These are phyloP conservation scores for Cladophialophora yegresii DNA, from an alignment of 2,329 filamentous ascomycete species.

Conservation along the genomic window DNA sequence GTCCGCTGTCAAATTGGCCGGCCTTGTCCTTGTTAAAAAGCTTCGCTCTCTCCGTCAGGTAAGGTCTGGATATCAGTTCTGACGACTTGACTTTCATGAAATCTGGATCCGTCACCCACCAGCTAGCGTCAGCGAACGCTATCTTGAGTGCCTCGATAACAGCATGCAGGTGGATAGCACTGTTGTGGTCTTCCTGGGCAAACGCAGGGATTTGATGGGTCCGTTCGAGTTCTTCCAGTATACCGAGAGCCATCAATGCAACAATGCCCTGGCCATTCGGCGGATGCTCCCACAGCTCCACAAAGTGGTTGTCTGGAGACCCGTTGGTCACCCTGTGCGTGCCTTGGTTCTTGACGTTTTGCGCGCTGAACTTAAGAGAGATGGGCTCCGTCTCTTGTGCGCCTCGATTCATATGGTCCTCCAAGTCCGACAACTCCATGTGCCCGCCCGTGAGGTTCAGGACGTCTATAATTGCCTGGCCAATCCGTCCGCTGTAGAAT, in stretches of 20 bases:
- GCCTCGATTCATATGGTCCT: constrained; percentile 70
- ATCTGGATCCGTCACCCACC: constrained; percentile 76
- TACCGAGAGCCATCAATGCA: constrained; percentile 89
- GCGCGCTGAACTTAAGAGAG: constrained; percentile 73
- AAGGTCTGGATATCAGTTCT: constrained; percentile 68
- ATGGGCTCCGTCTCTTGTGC: constrained; percentile 84
- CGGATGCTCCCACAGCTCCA: constrained; percentile 94
- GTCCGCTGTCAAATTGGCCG: constrained; percentile 63
- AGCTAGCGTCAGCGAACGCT: constrained; percentile 83
- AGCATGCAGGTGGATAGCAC: constrained; percentile 76
- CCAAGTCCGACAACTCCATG: constrained; percentile 76
- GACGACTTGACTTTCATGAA: constrained; percentile 63
- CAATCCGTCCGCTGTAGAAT: constrained; percentile 85
- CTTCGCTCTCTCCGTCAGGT: constrained; percentile 69
- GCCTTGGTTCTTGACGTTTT: constrained; percentile 53
- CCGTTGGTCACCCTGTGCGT: constrained; percentile 46
- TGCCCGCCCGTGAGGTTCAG: constrained; percentile 74
- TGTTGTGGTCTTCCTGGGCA: constrained; percentile 73
- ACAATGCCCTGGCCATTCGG: constrained; percentile 96
- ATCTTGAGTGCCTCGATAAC: constrained; percentile 86
- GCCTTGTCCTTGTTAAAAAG: constrained; percentile 61
- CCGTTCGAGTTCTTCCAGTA: constrained; percentile 81
- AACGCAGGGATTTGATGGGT: constrained; percentile 74
- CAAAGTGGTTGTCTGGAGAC: constrained; percentile 37
- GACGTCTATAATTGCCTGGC: constrained; percentile 76